Percentiles rank a stretch among this genome's conserved stretches.
These are phyloP conservation scores for Camelina sativa DNA, from an alignment of 345 rosid species.

Conservation along the genomic window DNA sequence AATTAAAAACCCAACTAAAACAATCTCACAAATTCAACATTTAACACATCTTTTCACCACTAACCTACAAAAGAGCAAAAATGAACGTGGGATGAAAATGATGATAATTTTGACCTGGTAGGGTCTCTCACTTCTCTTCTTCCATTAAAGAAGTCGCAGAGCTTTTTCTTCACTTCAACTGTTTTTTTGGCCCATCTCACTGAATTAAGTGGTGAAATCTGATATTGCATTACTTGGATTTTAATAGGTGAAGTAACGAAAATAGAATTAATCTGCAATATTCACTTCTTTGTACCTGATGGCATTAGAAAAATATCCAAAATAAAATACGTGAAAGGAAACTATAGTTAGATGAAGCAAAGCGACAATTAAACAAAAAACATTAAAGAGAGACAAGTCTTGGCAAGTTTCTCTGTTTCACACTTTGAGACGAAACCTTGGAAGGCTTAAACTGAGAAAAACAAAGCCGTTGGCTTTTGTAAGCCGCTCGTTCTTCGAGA, in stretches of 20 bases:
- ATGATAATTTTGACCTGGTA: not conserved
- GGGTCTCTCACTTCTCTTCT: slow-evolving; percentile 27
- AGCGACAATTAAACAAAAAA: slow-evolving; percentile 24
- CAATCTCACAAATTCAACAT: not conserved
- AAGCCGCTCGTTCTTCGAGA: slow-evolving; percentile 50
- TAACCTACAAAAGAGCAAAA: slow-evolving; percentile 6
- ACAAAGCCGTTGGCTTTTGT: slow-evolving; percentile 44
- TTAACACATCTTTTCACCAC: not conserved
- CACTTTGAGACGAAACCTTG: slow-evolving; percentile 40
- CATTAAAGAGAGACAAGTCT: slow-evolving; percentile 32
- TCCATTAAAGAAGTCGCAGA: slow-evolving; percentile 20
- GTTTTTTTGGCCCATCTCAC: slow-evolving; percentile 21
- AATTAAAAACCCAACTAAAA: not conserved
- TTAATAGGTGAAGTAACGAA: not conserved
- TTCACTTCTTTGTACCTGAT: slow-evolving; percentile 22
- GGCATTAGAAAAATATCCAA: slow-evolving; percentile 24
- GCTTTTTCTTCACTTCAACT: slow-evolving; percentile 9
- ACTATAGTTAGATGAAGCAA: slow-evolving; percentile 30
- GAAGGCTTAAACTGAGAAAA: slow-evolving; percentile 29
- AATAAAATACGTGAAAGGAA: slow-evolving; percentile 26
- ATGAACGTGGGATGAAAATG: slow-evolving; percentile 27
- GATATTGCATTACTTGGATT: slow-evolving; percentile 11
- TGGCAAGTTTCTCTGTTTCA: slow-evolving; percentile 35
- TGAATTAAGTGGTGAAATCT: slow-evolving; percentile 7
- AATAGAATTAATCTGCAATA: not conserved